Evolutionary conservation across 2,329 filamentous ascomycete genomes (phyloP), one percentile per base, ranked within the genome.

Genomic region (Beauveria asiatica): DNA sequence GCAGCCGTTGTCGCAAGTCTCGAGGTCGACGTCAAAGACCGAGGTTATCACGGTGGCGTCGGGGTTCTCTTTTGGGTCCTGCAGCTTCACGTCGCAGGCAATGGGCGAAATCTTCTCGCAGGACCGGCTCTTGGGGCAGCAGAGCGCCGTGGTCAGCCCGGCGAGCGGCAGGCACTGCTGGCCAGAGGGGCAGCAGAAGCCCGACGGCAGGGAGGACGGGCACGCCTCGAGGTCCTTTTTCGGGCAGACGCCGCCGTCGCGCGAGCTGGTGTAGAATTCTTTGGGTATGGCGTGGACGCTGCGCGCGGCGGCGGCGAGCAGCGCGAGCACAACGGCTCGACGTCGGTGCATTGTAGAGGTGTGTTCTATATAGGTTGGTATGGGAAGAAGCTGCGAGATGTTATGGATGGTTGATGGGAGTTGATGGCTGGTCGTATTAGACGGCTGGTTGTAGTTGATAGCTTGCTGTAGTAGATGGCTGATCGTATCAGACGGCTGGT

Each of bases 31-130:
- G 19, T 77, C 76, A 33, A 88, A 81, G 9, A 83, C 79, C 10
- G 82, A 83, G 0, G 88, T 88, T 73, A 90, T 89, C 66, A 91
- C 75, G 30, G 81, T 76, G 37, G 84, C 84, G 27, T 76, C 73
- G 11, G 85, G 84, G 63, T 84, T 74, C 19, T 74, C 65, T 9
- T 73, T 77, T 2, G 83, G 78, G 66, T 91, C 82, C 68, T 91
- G 85, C 49, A 81, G 76, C 7, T 69, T 70, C 59, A 86, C 67
- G 64, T 89, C 80, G 76, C 88, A 92, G 44, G 78, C 78, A 62
- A 90, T 85, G 33, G 86, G 78, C 64, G 78, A 68, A 65, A 92
- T 87, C 52, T 71, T 76, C n/a, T 73, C 65, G 74, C 89, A 92
- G 66, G 78, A 76, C 41, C 66, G 67, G 41, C 78, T 82, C 1